Evolutionary conservation across 805 yeast genomes (phyloP).

Genomic region (Zygotorulaspora chibaensis): DNA sequence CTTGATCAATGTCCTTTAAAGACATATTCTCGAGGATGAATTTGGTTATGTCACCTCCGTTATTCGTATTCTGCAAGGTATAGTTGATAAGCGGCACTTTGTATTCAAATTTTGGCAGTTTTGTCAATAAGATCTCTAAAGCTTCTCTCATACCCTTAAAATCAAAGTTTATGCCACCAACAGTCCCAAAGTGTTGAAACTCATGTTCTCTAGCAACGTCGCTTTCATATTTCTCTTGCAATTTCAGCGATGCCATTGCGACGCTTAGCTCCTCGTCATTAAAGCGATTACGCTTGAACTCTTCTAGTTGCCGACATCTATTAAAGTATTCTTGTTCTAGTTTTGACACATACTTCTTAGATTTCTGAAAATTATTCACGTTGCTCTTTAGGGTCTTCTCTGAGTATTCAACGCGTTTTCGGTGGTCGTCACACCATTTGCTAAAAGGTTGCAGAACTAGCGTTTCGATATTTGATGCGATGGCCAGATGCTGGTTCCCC

Average conservation of each 20-base stretch:
- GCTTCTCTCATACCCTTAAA: conserved; percentile 38
- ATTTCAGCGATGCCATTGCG: conserved; percentile 24
- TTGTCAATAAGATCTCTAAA: conserved; percentile 40
- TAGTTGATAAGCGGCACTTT: conserved; percentile 56
- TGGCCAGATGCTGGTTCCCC: conserved; percentile 57
- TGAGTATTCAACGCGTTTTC: conserved; percentile 58
- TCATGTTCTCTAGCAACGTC: conserved; percentile 29
- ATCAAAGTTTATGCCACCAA: conserved; percentile 34
- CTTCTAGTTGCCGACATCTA: conserved; percentile 71
- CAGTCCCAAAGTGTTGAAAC: conserved; percentile 26
- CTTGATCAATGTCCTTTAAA: conserved; percentile 44
- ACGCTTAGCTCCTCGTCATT: conserved; percentile 20
- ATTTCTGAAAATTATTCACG: conserved; percentile 48
- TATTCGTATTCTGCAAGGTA: conserved; percentile 31
- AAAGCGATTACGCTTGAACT: conserved; percentile 36
- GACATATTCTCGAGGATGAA: conserved; percentile 29
- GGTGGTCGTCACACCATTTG: conserved; percentile 72
- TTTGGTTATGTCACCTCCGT: conserved; percentile 33
- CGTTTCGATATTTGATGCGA: conserved; percentile 56
- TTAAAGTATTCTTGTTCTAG: conserved; percentile 67
- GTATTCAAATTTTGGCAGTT: conserved; percentile 50
- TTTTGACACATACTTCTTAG: conserved; percentile 43
- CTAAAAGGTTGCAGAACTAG: conserved; percentile 67
- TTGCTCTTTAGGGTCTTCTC: conserved; percentile 50
- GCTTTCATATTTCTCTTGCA: conserved; percentile 24